Base-by-base conservation (phyloP, 257 asterid genomes). In the Asclepias syriaca region DNA sequence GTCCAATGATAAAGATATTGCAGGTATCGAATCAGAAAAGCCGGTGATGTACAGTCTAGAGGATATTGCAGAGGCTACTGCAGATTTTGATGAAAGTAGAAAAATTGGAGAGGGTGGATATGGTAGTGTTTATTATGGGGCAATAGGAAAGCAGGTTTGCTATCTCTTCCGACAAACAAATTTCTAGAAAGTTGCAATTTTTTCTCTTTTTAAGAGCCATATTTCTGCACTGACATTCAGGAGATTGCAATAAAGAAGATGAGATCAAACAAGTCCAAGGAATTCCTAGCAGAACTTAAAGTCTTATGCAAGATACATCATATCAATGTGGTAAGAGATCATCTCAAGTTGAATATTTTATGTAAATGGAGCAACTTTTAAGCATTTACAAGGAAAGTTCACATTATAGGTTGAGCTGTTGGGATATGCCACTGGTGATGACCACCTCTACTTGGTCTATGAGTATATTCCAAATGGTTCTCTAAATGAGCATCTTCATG, bases 281-380 rank as follows among this genome's bases (percentile, higher is more conserved):
- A 92, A 79, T 92, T 92, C 81, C 80, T 87, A 3, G 97, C 97
- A 56, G 97, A 92, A 81, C 87, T 92, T 70, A 89, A 82, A 70
- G 96, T 87, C 71, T 78, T 92, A 61, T 86, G 96, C 89, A 89
- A 83, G 83, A 88, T 92, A 70, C 97, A 92, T 77, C 97, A 92
- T 64, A 89, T 89, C 65, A 92, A 92, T 75, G 96, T 89, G 90
- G 96, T 89, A 83, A 82, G 93, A 10, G 39, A 66, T 73, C 37
- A 65, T 68, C 22, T 64, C 61, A 75, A 72, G 55, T 45, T 68
- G 66, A 73, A 49, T 19, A 60, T 69, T 56, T 15, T 34, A 22
- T 27, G 37, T n/a, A 70, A 24, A 15, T 54, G 64, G 49, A 60
- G 68, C 54, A 67, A 55, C 50, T 53, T 56, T 45, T 37, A 40